These are phyloP conservation scores for Trichoderma atrobrunneum DNA, from an alignment of 2,329 filamentous ascomycete species.

Conservation along the genomic window DNA sequence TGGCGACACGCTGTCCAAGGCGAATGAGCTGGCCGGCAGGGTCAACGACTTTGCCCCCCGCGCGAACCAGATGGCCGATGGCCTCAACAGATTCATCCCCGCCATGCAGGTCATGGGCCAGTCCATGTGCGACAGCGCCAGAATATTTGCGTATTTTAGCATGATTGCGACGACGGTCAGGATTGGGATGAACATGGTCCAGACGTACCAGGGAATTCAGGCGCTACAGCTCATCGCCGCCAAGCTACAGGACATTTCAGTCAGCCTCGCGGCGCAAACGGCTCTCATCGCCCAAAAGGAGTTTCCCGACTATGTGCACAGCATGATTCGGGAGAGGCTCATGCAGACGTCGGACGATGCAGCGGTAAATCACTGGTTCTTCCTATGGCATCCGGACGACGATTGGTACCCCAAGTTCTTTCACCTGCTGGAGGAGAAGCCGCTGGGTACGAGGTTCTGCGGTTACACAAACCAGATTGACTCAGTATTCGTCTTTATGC, in stretches of 20 bases:
- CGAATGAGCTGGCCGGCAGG: slow-evolving; percentile 21
- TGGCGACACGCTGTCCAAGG: slow-evolving; percentile 27
- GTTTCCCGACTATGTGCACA: slow-evolving; percentile 37
- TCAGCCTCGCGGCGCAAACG: slow-evolving; percentile 35
- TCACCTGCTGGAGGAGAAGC: slow-evolving; percentile 35
- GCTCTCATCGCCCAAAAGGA: slow-evolving; percentile 38
- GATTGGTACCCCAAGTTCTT: slow-evolving; percentile 43
- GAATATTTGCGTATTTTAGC: slow-evolving; percentile 33
- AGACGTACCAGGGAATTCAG: slow-evolving; percentile 37
- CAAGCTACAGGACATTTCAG: slow-evolving; percentile 34
- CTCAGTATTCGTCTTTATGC: slow-evolving; percentile 40
- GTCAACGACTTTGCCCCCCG: slow-evolving; percentile 22
- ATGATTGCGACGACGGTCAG: slow-evolving; percentile 31
- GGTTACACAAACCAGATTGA: slow-evolving; percentile 42
- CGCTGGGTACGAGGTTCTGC: slow-evolving; percentile 36
- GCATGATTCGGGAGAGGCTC: slow-evolving; percentile 37
- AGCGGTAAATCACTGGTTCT: slow-evolving; percentile 37
- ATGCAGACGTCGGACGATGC: slow-evolving; percentile 32
- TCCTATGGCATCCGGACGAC: slow-evolving; percentile 41
- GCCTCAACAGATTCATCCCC: slow-evolving; percentile 29
- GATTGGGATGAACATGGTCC: slow-evolving; percentile 35
- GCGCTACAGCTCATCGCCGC: slow-evolving; percentile 36
- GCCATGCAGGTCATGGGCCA: slow-evolving; percentile 37
- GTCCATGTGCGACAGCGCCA: slow-evolving; percentile 34
- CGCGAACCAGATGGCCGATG: slow-evolving; percentile 26